phyloP scores from a whole-genome alignment of 345 rosid genomes.

The Rhodomyrtus tomentosa region DNA sequence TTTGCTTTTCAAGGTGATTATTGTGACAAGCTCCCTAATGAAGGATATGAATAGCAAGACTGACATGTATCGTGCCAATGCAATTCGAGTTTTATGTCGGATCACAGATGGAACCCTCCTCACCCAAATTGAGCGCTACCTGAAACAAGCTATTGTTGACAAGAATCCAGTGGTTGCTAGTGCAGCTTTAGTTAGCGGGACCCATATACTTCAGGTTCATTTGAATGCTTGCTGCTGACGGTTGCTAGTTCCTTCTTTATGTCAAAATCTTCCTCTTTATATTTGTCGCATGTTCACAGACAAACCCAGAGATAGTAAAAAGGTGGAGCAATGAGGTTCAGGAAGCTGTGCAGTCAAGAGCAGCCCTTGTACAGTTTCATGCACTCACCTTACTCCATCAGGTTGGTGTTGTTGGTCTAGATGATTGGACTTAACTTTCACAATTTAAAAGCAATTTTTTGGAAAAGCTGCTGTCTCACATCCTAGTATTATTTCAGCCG shows the following conservation, averaged over 20 bases:
- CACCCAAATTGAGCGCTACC: conserved; percentile 84
- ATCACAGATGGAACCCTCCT: conserved; percentile 92
- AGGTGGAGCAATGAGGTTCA: conserved; percentile 99
- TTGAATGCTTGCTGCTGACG: background rate
- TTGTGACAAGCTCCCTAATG: conserved; percentile 97
- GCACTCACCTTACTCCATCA: conserved; percentile 88
- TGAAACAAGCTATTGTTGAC: conserved; percentile 98
- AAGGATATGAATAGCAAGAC: conserved; percentile 99
- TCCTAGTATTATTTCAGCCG: background rate
- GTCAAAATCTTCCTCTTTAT: background rate
- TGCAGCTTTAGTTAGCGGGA: conserved; percentile 97
- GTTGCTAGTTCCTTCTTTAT: background rate
- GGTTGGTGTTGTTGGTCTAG: conserved; percentile 13
- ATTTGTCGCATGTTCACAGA: conserved; percentile 22
- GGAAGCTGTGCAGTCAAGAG: conserved; percentile 96
- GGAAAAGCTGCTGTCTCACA: background rate
- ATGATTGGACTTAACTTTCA: background rate
- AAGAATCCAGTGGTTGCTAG: conserved; percentile 98
- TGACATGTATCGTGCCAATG: conserved; percentile 96
- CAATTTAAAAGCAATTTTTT: background rate
- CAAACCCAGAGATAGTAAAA: conserved; percentile 87
- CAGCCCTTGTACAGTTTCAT: conserved; percentile 97
- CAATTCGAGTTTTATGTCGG: conserved; percentile 93
- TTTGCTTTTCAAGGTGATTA: conserved; percentile 49
- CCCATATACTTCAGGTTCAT: conserved; percentile 85